Conservation (phyloP, 2,329 filamentous ascomycete genomes). For the Sporothrix humicola region DNA sequence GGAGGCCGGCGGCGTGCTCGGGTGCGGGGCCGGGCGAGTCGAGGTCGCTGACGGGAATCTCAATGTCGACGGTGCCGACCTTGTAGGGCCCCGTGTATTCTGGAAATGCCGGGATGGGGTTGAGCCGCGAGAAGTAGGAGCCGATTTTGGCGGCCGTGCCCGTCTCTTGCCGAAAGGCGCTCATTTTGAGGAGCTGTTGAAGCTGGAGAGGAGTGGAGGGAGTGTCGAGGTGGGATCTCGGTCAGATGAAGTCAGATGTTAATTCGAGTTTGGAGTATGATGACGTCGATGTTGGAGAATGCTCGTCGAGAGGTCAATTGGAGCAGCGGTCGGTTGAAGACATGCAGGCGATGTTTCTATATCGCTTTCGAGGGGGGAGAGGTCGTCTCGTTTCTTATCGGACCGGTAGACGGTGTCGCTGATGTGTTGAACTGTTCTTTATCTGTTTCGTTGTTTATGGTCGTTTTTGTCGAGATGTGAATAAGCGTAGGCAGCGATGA, state of each 20-base stretch:
- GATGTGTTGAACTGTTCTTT: background rate
- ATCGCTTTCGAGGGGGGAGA: background rate
- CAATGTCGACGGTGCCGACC: slow-evolving; percentile 80
- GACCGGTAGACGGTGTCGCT: background rate
- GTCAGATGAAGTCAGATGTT: background rate
- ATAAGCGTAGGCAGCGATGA: slow-evolving; percentile 12
- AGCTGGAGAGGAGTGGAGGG: background rate
- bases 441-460: background rate
- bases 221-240: background rate
- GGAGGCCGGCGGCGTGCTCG: slow-evolving; percentile 61
- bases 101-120: slow-evolving; percentile 74
- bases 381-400: background rate
- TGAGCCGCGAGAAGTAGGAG: slow-evolving; percentile 61
- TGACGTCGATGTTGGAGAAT: slow-evolving; percentile 1
- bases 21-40: slow-evolving; percentile 60
- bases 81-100: slow-evolving; percentile 77
- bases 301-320: background rate
- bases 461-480: slow-evolving; percentile 14
- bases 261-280: background rate
- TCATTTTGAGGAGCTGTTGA: slow-evolving; percentile 14
- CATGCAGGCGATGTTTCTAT: background rate
- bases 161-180: background rate
- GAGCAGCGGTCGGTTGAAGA: background rate
- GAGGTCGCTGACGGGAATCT: slow-evolving; percentile 71
- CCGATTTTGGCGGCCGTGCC: slow-evolving; percentile 47